A percentile compares a stretch with the other conserved stretches of the same genome.
These are phyloP conservation scores for Excoecaria cochinchinensis DNA, from an alignment of 345 rosid genomes.

Conservation along the genomic window DNA sequence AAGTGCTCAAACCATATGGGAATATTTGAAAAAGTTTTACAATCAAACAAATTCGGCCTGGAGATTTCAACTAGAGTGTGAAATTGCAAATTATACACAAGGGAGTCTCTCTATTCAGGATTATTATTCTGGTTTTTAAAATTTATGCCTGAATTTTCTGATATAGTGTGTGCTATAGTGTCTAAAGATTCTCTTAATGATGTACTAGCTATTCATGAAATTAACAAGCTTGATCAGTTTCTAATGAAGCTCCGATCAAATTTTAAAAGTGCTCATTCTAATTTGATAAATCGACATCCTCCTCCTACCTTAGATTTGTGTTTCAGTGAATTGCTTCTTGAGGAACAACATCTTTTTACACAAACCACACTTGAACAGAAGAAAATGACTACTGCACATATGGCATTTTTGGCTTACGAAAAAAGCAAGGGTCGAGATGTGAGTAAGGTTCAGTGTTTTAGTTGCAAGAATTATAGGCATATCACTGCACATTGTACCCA, in stretches of 20 bases:
- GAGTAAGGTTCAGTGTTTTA: not conserved
- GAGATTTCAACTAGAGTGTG: slow-evolving; percentile 3
- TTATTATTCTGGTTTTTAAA: slow-evolving; percentile 16
- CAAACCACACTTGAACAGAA: not conserved
- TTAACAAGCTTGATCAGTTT: slow-evolving; percentile 16
- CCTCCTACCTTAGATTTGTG: slow-evolving; percentile 3
- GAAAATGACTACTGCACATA: not conserved
- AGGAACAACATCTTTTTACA: not conserved
- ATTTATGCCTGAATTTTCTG: not conserved
- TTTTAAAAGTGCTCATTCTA: not conserved
- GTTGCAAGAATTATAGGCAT: not conserved
- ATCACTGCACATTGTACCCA: not conserved
- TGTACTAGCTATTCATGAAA: slow-evolving; percentile 12
- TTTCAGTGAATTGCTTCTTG: not conserved
- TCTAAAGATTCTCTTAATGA: not conserved
- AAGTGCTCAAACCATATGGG: not conserved
- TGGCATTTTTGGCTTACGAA: not conserved
- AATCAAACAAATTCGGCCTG: not conserved
- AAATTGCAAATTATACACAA: not conserved
- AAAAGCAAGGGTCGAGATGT: not conserved
- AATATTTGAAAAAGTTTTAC: too few relatives aligned
- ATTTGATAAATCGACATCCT: slow-evolving; percentile 7
- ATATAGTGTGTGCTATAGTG: not conserved
- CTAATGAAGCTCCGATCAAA: slow-evolving; percentile 14
- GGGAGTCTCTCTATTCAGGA: slow-evolving; percentile 16